Percentiles rank a stretch among this genome's conserved stretches.
These are phyloP conservation scores for Neodidymelliopsis sp. DNA, from an alignment of 2,329 filamentous ascomycete species.

Conservation along the genomic window DNA sequence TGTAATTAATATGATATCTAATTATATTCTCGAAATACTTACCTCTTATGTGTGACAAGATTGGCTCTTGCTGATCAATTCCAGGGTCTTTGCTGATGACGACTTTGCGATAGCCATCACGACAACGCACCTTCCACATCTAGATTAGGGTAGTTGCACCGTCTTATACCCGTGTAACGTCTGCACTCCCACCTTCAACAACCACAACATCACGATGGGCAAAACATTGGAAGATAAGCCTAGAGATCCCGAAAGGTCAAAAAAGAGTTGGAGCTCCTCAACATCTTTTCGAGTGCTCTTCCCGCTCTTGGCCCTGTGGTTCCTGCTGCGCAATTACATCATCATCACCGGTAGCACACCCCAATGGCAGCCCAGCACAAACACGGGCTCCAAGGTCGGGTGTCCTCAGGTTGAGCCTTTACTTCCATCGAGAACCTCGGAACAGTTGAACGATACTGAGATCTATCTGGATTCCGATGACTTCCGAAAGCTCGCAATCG, in stretches of 20 bases:
- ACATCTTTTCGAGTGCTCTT: slow-evolving; percentile 13
- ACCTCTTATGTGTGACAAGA: too few species aligned
- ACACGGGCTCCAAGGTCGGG: slow-evolving; percentile 16
- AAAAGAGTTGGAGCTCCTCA: slow-evolving; percentile 8
- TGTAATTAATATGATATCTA: slow-evolving; percentile 17
- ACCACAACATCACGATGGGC: slow-evolving; percentile 23
- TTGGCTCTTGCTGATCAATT: not conserved
- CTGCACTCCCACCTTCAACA: slow-evolving; percentile 5
- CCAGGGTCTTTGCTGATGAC: slow-evolving; percentile 7
- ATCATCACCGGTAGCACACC: slow-evolving; percentile 6
- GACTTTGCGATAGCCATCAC: slow-evolving; percentile 17
- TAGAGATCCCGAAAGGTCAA: not conserved
- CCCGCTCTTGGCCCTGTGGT: slow-evolving; percentile 14
- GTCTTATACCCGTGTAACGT: slow-evolving; percentile 10
- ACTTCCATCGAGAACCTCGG: slow-evolving; percentile 29
- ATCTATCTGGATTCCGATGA: slow-evolving; percentile 36
- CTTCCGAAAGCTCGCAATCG: slow-evolving; percentile 43
- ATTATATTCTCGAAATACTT: not conserved
- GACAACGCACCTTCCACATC: slow-evolving; percentile 37
- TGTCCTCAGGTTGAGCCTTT: slow-evolving; percentile 42
- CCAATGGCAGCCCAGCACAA: slow-evolving; percentile 18
- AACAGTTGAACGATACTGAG: slow-evolving; percentile 40
- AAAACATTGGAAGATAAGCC: slow-evolving; percentile 23
- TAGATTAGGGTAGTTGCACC: not conserved
- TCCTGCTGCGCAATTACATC: slow-evolving; percentile 26